These are phyloP conservation scores for Fagopyrum esculentum DNA, from an alignment of 148 eudicot genomes.

Conservation along the genomic window DNA sequence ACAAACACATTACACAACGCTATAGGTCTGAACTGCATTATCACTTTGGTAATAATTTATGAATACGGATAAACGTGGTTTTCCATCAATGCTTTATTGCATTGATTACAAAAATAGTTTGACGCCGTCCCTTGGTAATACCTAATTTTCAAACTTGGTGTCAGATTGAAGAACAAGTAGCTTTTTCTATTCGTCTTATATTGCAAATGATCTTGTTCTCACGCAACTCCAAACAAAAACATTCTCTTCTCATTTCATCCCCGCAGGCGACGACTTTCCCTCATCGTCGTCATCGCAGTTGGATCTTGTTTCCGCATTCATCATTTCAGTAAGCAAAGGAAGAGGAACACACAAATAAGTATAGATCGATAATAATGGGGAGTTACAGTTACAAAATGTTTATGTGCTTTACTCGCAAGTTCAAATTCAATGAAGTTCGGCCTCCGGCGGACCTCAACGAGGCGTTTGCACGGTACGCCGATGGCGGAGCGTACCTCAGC, in stretches of 20 bases:
- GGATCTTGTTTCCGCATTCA: background rate
- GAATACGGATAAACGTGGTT: too few species aligned
- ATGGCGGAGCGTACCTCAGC: slow-evolving; percentile 18
- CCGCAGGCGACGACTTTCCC: background rate
- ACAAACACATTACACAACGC: too few species aligned
- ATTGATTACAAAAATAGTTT: too few species aligned
- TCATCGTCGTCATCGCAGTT: too few species aligned
- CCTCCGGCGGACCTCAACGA: slow-evolving; percentile 47
- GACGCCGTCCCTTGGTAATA: too few species aligned
- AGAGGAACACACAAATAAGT: background rate
- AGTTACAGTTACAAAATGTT: slow-evolving; percentile 46
- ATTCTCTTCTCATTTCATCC: background rate
- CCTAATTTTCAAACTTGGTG: too few species aligned
- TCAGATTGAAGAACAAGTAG: too few species aligned
- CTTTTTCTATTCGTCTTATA: too few species aligned
- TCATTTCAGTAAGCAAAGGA: background rate
- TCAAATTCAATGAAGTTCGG: slow-evolving; percentile 36
- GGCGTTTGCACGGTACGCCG: slow-evolving; percentile 31
- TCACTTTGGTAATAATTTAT: too few species aligned
- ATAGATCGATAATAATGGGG: background rate
- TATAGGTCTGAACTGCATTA: too few species aligned
- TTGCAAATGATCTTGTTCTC: background rate
- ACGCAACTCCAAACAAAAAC: slow-evolving; percentile 29
- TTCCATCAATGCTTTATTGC: too few species aligned
- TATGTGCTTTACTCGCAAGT: slow-evolving; percentile 45